Percentiles rank a stretch among this genome's conserved stretches.
Conservation (phyloP, 2,329 filamentous ascomycete species). For the Dothistroma septosporum region DNA sequence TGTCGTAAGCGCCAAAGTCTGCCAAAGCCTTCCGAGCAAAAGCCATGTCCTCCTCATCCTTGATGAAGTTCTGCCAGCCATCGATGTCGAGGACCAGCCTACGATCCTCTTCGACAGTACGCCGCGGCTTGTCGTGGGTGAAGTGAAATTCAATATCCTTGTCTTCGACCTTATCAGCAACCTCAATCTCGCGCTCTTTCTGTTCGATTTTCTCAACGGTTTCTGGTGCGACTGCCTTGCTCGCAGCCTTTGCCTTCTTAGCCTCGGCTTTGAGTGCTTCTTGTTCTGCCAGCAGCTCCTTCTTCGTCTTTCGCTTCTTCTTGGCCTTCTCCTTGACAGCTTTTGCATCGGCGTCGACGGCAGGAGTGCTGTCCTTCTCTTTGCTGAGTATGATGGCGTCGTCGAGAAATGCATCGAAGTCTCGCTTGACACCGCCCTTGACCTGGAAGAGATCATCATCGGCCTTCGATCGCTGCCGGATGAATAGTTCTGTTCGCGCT, state of each 20-base stretch:
- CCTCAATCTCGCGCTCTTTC: constrained; percentile 46
- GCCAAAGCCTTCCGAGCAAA: constrained; percentile 53
- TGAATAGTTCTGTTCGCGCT: constrained; percentile 62
- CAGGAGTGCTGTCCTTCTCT: constrained; percentile 24
- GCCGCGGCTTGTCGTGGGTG: constrained; percentile 55
- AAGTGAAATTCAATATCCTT: constrained; percentile 58
- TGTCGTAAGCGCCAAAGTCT: constrained; percentile 43
- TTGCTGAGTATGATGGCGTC: constrained; percentile 24
- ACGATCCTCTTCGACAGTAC: constrained; percentile 64
- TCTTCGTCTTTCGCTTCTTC: constrained; percentile 69
- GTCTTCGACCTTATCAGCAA: constrained; percentile 43
- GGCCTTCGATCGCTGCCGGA: constrained; percentile 77
- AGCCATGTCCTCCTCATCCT: constrained; percentile 63
- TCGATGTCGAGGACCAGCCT: constrained; percentile 63
- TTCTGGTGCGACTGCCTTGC: constrained; percentile 31
- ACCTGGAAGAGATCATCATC: constrained; percentile 75
- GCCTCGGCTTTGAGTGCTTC: constrained; percentile 52
- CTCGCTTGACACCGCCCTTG: constrained; percentile 49
- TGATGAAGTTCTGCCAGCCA: constrained; percentile 64
- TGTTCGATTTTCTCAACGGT: constrained; percentile 37
- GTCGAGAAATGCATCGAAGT: constrained; percentile 29
- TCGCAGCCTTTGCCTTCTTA: constrained; percentile 29
- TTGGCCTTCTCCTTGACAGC: constrained; percentile 46
- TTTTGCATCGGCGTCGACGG: constrained; percentile 29
- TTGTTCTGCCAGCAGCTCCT: constrained; percentile 67